Evolutionary conservation across 768 basidiomycete genomes (phyloP).

Genomic region (Termitomyces sp.): DNA sequence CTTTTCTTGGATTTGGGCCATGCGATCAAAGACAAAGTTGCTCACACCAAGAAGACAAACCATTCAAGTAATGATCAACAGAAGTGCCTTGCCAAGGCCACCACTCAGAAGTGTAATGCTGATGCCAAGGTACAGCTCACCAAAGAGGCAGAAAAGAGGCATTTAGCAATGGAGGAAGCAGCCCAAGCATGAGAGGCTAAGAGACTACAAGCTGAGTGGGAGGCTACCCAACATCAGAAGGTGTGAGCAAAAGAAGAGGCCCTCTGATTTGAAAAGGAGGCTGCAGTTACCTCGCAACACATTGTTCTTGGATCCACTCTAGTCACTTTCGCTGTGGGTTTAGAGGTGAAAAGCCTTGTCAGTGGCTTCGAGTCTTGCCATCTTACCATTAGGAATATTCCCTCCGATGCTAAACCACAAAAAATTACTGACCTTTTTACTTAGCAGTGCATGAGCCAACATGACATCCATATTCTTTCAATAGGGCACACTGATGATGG

Average conservation of each 20-base stretch:
- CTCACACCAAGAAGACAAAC: neutral
- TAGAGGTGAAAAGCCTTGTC: constrained; percentile 39
- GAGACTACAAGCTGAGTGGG: neutral
- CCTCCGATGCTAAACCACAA: constrained; percentile 29
- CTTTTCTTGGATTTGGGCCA: neutral
- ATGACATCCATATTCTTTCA: constrained; percentile 28
- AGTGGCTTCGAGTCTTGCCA: constrained; percentile 51
- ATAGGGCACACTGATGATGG: constrained; percentile 23
- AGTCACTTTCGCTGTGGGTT: constrained; percentile 47
- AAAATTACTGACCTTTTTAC: constrained; percentile 42
- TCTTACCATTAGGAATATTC: constrained; percentile 43
- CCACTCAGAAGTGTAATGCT: neutral
- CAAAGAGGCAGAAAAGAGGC: neutral
- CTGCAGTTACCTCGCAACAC: constrained; percentile 35
- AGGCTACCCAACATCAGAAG: constrained; percentile 6
- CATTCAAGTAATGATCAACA: neutral
- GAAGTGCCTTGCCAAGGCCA: neutral
- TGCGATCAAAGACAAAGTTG: neutral
- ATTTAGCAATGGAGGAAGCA: constrained; percentile 1
- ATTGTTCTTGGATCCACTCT: constrained; percentile 45
- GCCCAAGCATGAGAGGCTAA: constrained; percentile 17
- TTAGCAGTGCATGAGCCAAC: constrained; percentile 35
- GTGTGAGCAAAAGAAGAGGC: constrained; percentile 4
- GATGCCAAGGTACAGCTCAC: neutral
- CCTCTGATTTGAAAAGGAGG: constrained; percentile 29